Conservation (phyloP, 169 alveolate genomes). For the Plasmodium ovale region DNA sequence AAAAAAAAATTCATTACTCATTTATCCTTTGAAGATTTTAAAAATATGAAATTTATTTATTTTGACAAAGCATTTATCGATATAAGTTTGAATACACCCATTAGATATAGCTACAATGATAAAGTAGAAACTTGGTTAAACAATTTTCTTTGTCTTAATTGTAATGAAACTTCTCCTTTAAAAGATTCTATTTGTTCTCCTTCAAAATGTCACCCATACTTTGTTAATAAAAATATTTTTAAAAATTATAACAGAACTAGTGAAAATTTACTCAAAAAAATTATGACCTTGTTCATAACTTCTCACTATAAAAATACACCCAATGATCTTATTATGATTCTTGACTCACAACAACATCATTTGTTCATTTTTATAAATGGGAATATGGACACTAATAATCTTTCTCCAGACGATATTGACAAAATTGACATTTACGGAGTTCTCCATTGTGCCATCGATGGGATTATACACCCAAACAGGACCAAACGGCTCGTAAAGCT, state of each 20-base stretch:
- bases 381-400: neutral
- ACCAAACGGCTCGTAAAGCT: constrained; percentile 1
- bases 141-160: constrained; percentile 95
- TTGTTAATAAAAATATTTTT: constrained; percentile 98
- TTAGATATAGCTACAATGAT: constrained; percentile 98
- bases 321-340: constrained; percentile 97
- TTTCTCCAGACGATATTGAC: constrained; percentile 30
- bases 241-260: constrained; percentile 97
- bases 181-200: constrained; percentile 94
- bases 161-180: constrained; percentile 92
- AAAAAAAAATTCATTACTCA: constrained; percentile 75
- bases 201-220: constrained; percentile 93
- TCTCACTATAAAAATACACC: constrained; percentile 99
- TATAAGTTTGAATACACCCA: constrained; percentile 92
- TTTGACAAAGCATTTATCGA: constrained; percentile 74
- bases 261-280: constrained; percentile 95
- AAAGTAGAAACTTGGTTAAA: constrained; percentile 98
- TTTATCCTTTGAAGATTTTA: constrained; percentile 48
- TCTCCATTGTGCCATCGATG: constrained; percentile 87
- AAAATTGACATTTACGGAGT: constrained; percentile 81
- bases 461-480: constrained; percentile 25
- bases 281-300: constrained; percentile 97
- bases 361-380: constrained; percentile 94
- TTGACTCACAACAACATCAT: constrained; percentile 99
- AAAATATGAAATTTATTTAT: constrained; percentile 24